Evolutionary conservation across 1,139 yeast species (phyloP).

Genomic region (Blastobotrys apis): DNA sequence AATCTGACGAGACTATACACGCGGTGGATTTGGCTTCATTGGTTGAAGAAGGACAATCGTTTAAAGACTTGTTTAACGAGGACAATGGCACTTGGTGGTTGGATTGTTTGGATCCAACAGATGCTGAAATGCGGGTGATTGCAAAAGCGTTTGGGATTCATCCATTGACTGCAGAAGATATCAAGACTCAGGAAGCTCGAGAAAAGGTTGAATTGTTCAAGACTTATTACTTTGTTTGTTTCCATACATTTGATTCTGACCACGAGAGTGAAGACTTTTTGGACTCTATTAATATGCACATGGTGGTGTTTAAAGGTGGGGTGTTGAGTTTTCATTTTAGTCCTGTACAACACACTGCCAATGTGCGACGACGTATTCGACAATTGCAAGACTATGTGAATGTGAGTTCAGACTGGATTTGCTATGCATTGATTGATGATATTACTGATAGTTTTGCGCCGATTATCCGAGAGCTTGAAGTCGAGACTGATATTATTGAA

Average conservation of each 20-base stretch:
- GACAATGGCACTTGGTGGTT: conserved; percentile 74
- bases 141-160: conserved; percentile 92
- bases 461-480: conserved; percentile 87
- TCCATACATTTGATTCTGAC: conserved; percentile 79
- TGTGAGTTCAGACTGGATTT: conserved; percentile 94
- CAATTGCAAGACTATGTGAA: conserved; percentile 80
- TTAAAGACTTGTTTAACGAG: conserved; percentile 58
- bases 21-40: conserved; percentile 81
- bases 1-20: conserved; percentile 81
- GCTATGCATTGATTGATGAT: conserved; percentile 94
- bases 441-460: conserved; percentile 98
- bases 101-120: conserved; percentile 89
- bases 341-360: conserved; percentile 93
- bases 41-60: conserved; percentile 58
- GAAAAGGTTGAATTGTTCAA: conserved; percentile 92
- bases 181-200: conserved; percentile 86
- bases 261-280: conserved; percentile 44
- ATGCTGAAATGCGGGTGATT: conserved; percentile 90
- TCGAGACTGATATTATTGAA: conserved; percentile 83
- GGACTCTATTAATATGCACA: conserved; percentile 88
- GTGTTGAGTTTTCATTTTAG: conserved; percentile 91
- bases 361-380: conserved; percentile 89
- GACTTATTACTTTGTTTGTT: conserved; percentile 87
- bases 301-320: conserved; percentile 85
- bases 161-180: conserved; percentile 94